Evolutionary conservation across 148 eudicot species (phyloP).

Genomic region (Tetragonia tetragonoides): DNA sequence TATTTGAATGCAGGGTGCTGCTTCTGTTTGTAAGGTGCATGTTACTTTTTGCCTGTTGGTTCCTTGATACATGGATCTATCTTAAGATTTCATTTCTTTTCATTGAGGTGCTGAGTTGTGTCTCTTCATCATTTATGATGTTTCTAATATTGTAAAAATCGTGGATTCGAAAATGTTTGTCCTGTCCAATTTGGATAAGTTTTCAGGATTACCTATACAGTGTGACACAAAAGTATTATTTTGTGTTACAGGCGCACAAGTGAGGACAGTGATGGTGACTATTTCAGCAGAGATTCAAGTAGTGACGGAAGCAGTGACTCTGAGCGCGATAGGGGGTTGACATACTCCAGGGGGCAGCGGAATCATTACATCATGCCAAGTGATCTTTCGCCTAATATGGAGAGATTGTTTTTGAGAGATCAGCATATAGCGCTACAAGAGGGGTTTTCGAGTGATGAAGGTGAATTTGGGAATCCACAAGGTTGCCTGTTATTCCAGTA

Average conservation of each 20-base stretch:
- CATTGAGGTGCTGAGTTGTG: not conserved
- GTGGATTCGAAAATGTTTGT: not conserved
- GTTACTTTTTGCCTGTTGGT: not conserved
- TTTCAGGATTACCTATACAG: not conserved
- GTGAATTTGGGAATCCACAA: constrained; percentile 56
- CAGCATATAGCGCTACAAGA: constrained; percentile 46
- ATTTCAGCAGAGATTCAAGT: constrained; percentile 67
- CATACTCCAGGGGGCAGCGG: constrained; percentile 28
- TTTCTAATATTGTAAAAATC: not conserved
- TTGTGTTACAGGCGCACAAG: constrained; percentile 46
- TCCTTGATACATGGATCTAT: not conserved
- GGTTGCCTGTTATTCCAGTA: constrained; percentile 62
- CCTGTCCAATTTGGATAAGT: not conserved
- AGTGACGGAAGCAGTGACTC: constrained; percentile 84
- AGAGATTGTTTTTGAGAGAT: constrained; percentile 35
- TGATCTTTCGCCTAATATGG: constrained; percentile 36
- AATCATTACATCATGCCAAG: constrained; percentile 29
- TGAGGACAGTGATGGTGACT: constrained; percentile 72
- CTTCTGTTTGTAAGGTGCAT: not conserved
- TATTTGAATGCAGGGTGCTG: not conserved
- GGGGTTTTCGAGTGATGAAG: constrained; percentile 76
- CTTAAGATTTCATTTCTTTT: not conserved
- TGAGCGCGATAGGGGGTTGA: constrained; percentile 54
- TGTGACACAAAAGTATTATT: constrained; percentile 24
- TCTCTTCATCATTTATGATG: not conserved